phyloP scores from a whole-genome alignment of 1,139 yeast species.

The Kodamaea fungicola region DNA sequence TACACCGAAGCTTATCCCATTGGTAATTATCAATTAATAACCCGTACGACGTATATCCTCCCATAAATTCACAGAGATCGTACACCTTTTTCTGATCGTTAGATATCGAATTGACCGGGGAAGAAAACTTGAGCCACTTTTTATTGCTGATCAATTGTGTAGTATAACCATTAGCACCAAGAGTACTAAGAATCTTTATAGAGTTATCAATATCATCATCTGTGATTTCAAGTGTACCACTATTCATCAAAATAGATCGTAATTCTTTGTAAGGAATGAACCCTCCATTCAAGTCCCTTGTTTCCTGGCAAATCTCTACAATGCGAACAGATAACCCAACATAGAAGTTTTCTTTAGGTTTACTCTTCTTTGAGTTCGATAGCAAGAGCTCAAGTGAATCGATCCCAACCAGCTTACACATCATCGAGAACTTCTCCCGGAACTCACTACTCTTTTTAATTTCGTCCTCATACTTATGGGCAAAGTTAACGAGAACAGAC shows the following conservation, averaged over 20 bases:
- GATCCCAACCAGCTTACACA: slow-evolving; percentile 78
- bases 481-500: slow-evolving; percentile 58
- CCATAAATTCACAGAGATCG: slow-evolving; percentile 67
- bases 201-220: slow-evolving; percentile 50
- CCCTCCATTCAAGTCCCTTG: slow-evolving; percentile 78
- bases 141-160: slow-evolving; percentile 28
- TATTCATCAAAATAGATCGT: slow-evolving; percentile 19
- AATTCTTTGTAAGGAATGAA: slow-evolving; percentile 65
- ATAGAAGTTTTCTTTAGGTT: slow-evolving; percentile 39
- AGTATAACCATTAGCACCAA: slow-evolving; percentile 38
- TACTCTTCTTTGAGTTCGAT: slow-evolving; percentile 8
- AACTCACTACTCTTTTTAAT: slow-evolving; percentile 63
- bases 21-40: slow-evolving; percentile 65
- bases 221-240: slow-evolving; percentile 30
- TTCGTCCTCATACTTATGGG: slow-evolving; percentile 60
- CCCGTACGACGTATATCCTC: slow-evolving; percentile 61
- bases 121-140: slow-evolving; percentile 40
- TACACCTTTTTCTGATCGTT: slow-evolving; percentile 67
- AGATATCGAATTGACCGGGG: slow-evolving; percentile 31
- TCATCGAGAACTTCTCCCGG: slow-evolving; percentile 65
- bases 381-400: slow-evolving; percentile 65
- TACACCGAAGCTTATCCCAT: slow-evolving; percentile 67
- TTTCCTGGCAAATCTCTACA: slow-evolving; percentile 70
- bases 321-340: slow-evolving; percentile 68
- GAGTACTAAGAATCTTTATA: slow-evolving; percentile 43